Evolutionary conservation across 2,329 filamentous ascomycete genomes (phyloP).

Genomic region (Diaporthe nobilis): DNA sequence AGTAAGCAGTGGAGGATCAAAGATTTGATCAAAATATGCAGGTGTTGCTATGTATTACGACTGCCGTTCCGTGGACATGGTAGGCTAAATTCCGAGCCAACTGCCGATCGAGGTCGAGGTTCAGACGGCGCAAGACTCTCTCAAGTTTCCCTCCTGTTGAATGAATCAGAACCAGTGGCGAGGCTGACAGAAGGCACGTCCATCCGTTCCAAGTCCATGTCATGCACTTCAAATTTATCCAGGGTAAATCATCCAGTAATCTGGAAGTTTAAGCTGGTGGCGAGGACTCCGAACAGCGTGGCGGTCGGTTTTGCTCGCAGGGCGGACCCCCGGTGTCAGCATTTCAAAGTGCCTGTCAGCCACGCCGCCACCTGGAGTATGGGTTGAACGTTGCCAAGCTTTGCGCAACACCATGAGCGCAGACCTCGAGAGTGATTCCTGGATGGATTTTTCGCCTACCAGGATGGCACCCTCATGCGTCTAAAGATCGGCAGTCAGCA

Average conservation of each 20-base stretch:
- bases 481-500: background rate
- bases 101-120: background rate
- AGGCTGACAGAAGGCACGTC: background rate
- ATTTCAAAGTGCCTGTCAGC: background rate
- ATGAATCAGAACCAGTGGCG: background rate
- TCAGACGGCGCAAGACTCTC: background rate
- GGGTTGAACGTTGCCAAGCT: background rate
- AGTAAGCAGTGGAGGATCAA: too few species aligned
- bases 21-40: too few species aligned
- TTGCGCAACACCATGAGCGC: background rate
- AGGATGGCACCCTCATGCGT: too few species aligned
- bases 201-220: background rate
- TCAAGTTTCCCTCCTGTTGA: background rate
- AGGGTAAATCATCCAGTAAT: too few species aligned
- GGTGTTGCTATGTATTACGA: too few species aligned
- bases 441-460: too few species aligned
- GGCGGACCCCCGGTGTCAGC: background rate
- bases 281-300: background rate
- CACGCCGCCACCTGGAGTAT: background rate
- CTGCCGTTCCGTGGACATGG: background rate
- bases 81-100: background rate
- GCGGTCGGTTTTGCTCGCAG: background rate
- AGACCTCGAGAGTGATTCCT: too few species aligned
- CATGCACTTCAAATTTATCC: background rate
- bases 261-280: background rate